Conservation (phyloP, 192 early-diverging fungal genomes). For the Podila minutissima region DNA sequence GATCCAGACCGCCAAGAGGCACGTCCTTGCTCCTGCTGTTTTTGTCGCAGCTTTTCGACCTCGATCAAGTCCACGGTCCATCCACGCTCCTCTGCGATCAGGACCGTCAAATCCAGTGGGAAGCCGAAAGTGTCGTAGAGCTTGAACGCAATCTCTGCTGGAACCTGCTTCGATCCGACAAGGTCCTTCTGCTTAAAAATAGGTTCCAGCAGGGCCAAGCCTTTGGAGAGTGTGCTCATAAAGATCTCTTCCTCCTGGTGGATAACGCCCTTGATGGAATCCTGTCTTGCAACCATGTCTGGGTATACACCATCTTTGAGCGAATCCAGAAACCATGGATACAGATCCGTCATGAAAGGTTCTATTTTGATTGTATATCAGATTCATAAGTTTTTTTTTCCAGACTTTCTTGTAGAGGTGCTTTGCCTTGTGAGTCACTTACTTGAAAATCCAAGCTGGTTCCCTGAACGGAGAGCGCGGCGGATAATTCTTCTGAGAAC, state of each 20-base stretch:
- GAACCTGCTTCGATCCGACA: conserved; percentile 42
- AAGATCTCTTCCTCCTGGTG: conserved; percentile 60
- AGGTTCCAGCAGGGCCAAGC: conserved; percentile 55
- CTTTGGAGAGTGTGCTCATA: conserved; percentile 57
- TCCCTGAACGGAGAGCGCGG: conserved; percentile 63
- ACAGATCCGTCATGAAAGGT: conserved; percentile 61
- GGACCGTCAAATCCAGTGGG: conserved; percentile 62
- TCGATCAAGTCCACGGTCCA: conserved; percentile 63
- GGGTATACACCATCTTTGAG: conserved; percentile 54
- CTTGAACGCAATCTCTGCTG: conserved; percentile 60
- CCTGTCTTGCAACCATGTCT: conserved; percentile 50
- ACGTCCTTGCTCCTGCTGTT: conserved; percentile 55
- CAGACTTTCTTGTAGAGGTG: no score
- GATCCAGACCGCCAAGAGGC: conserved; percentile 59
- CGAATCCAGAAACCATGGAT: conserved; percentile 55
- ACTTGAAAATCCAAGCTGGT: conserved; percentile 64
- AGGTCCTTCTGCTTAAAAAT: conserved; percentile 54
- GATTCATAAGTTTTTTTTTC: no score
- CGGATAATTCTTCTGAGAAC: conserved; percentile 69
- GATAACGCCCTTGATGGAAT: conserved; percentile 54
- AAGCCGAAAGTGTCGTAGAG: conserved; percentile 70
- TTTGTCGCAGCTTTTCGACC: conserved; percentile 54
- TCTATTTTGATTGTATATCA: conserved; percentile 12
- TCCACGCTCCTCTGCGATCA: conserved; percentile 65
- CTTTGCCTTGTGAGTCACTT: background rate